Percentiles rank a stretch among this genome's conserved stretches.
phyloP scores from a whole-genome alignment of 2,329 filamentous ascomycete species.

The Kalmusia sp. region DNA sequence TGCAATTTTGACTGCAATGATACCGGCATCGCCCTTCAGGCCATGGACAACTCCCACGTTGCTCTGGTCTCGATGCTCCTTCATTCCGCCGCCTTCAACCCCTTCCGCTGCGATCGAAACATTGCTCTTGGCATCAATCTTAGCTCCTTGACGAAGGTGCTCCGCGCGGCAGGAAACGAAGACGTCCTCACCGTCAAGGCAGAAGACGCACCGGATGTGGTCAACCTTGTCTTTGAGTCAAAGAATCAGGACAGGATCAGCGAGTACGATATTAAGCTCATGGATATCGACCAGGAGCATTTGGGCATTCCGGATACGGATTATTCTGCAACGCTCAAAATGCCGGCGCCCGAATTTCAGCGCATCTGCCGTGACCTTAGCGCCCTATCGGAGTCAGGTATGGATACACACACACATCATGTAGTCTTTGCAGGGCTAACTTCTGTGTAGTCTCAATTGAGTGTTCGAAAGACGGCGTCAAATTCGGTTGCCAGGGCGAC shows the following conservation, averaged over 20 bases:
- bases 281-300: constrained; percentile 99
- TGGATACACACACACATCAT: constrained; percentile 37
- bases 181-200: constrained; percentile 97
- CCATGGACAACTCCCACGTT: constrained; percentile 99
- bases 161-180: constrained; percentile 91
- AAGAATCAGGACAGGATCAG: constrained; percentile 85
- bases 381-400: constrained; percentile 94
- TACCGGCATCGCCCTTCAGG: constrained; percentile 95
- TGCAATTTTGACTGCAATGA: constrained; percentile 99
- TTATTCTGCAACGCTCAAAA: constrained; percentile 87
- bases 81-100: constrained; percentile 91
- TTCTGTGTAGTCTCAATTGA: constrained; percentile 82
- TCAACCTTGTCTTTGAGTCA: constrained; percentile 96
- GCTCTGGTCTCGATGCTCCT: constrained; percentile 99
- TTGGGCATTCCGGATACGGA: constrained; percentile 99
- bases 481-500: constrained; percentile 91
- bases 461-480: constrained; percentile 95
- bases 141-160: constrained; percentile 93
- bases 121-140: constrained; percentile 98
- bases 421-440: constrained; percentile 27
- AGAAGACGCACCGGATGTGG: constrained; percentile 92
- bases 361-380: constrained; percentile 93
- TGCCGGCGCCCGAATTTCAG: constrained; percentile 91
- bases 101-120: constrained; percentile 98
- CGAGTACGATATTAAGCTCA: constrained; percentile 99